Evolutionary conservation across 805 yeast species (phyloP).

Genomic region (Metschnikowia colocasiae): DNA sequence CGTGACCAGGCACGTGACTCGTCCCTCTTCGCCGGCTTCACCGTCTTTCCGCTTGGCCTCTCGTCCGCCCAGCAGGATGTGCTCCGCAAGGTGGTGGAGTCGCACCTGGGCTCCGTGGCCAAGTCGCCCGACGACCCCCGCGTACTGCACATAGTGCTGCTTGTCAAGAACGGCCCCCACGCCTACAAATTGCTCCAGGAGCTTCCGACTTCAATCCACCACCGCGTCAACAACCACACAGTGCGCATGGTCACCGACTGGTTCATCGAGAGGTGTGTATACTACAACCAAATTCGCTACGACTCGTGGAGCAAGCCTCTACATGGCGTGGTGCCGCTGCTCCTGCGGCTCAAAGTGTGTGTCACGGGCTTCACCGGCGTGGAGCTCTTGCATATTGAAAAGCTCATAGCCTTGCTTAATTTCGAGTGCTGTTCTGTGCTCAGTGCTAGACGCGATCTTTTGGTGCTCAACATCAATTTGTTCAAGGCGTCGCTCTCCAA

Average conservation of each 20-base stretch:
- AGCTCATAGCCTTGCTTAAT: conserved; percentile 54
- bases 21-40: conserved; percentile 38
- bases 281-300: conserved; percentile 43
- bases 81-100: conserved; percentile 40
- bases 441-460: conserved; percentile 48
- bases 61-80: conserved; percentile 33
- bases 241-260: conserved; percentile 63
- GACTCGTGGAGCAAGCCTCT: conserved; percentile 69
- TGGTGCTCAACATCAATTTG: conserved; percentile 51
- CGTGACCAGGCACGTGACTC: conserved; percentile 2
- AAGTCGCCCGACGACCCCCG: conserved; percentile 17
- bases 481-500: conserved; percentile 36
- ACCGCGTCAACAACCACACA: conserved; percentile 19
- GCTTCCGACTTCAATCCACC: conserved; percentile 24
- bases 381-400: conserved; percentile 66
- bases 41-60: conserved; percentile 45
- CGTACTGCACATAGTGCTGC: conserved; percentile 33
- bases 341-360: conserved; percentile 37
- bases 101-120: conserved; percentile 42
- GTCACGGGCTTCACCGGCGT: conserved; percentile 77
- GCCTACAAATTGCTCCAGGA: conserved; percentile 25
- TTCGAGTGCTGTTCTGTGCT: conserved; percentile 49
- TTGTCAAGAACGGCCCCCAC: conserved; percentile 29
- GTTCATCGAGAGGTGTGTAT: conserved; percentile 72
- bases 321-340: conserved; percentile 27